phyloP scores from a whole-genome alignment of 352 stramenopile genomes.

The Achlya hypogyna region DNA sequence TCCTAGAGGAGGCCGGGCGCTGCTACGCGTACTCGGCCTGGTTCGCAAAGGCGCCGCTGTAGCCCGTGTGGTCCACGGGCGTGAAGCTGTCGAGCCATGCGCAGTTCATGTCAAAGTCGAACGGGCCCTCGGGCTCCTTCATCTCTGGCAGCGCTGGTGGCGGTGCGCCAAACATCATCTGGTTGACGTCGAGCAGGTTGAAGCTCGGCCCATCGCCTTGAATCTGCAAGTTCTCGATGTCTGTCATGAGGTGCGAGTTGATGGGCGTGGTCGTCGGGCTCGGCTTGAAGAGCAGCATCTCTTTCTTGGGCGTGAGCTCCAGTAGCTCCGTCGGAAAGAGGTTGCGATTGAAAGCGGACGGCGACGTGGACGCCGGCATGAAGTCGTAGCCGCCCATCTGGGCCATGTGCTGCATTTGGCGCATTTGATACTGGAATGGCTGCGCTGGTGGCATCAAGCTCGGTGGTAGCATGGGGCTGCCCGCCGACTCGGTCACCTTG shows the following conservation, averaged over 20 bases:
- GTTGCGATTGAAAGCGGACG: background rate
- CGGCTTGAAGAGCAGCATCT: background rate
- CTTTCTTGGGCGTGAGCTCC: constrained; percentile 1
- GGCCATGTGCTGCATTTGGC: background rate
- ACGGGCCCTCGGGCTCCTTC: background rate
- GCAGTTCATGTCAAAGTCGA: constrained; percentile 21
- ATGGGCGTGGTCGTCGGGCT: background rate
- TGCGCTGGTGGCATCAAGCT: background rate
- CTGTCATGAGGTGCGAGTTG: background rate
- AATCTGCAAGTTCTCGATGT: constrained; percentile 18
- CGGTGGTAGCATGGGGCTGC: background rate
- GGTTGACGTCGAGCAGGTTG: constrained; percentile 5
- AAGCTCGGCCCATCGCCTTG: constrained; percentile 11
- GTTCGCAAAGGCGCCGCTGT: background rate
- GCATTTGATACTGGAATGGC: background rate
- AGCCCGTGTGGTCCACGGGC: background rate
- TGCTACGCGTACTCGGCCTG: constrained; percentile 8
- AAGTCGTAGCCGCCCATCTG: background rate
- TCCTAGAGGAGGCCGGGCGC: no score
- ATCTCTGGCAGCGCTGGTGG: background rate
- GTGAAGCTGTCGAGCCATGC: constrained; percentile 13
- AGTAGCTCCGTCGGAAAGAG: background rate
- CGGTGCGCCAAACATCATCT: background rate
- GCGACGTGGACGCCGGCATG: background rate
- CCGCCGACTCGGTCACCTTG: background rate